A percentile compares a stretch with the other conserved stretches of the same genome.
Conservation (phyloP, 768 basidiomycete genomes). For the Hortiboletus flavorubellus region DNA sequence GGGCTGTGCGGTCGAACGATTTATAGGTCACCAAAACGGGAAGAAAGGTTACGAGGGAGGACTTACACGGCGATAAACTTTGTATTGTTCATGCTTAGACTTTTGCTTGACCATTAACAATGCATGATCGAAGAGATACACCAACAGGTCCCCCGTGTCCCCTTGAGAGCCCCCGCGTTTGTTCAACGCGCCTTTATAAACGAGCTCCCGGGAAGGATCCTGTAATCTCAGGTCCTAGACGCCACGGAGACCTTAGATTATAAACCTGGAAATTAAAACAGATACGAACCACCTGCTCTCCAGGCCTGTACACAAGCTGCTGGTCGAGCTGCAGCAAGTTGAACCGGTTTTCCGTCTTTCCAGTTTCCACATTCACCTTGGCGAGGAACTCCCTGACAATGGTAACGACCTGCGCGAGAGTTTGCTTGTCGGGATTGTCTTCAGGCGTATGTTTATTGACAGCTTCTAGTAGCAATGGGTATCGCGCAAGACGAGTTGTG, state of each 20-base stretch:
- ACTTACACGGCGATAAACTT: slow-evolving; percentile 89
- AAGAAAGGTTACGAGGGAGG: background rate
- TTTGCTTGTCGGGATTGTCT: slow-evolving; percentile 80
- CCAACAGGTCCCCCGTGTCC: slow-evolving; percentile 85
- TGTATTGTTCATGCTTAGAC: slow-evolving; percentile 87
- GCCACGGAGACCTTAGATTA: background rate
- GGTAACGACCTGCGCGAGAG: slow-evolving; percentile 71
- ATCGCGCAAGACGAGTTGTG: slow-evolving; percentile 94
- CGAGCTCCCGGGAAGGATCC: slow-evolving; percentile 86
- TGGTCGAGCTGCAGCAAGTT: slow-evolving; percentile 91
- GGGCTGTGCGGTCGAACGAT: slow-evolving; percentile 50
- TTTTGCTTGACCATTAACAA: slow-evolving; percentile 94
- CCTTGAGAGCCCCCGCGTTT: slow-evolving; percentile 70
- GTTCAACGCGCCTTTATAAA: slow-evolving; percentile 87
- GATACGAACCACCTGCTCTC: slow-evolving; percentile 79
- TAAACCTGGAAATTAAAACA: background rate
- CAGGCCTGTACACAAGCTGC: slow-evolving; percentile 85
- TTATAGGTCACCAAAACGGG: slow-evolving; percentile 4
- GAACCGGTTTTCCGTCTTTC: slow-evolving; percentile 94
- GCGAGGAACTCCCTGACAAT: slow-evolving; percentile 78
- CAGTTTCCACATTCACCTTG: slow-evolving; percentile 90
- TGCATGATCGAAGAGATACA: slow-evolving; percentile 97
- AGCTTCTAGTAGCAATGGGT: slow-evolving; percentile 89
- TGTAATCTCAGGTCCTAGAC: slow-evolving; percentile 76
- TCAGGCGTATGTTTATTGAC: slow-evolving; percentile 91